Base-by-base conservation (phyloP, 2,329 filamentous ascomycete species). In the Botryotinia narcissicola region DNA sequence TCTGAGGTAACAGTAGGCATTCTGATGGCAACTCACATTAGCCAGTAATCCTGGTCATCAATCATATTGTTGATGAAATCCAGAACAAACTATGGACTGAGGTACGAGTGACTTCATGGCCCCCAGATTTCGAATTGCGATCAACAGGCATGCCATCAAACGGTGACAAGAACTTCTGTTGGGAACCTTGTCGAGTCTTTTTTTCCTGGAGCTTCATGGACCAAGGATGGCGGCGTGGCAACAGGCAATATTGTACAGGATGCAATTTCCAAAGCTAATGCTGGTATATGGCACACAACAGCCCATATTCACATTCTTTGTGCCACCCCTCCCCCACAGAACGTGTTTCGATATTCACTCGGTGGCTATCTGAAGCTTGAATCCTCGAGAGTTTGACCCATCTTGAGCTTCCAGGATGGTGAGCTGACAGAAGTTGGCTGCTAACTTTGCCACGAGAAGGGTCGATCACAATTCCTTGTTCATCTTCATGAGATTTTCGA, bases 211-310 rank as follows among this genome's bases (percentile, higher is more conserved):
- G 35, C 32, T 57, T 57, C 16, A 16, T 3, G 10, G 14, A 40
- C 48, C 48, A 57, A 42, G 66, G 66, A 57, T 68, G 54, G 25
- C 12, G 48, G 48, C 66, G n/a, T 68, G 66, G 66, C 25, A 68
- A 42, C 32, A 66, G 44, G 64, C 35, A 68, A 54, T 42, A 40
- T 54, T 40, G 35, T 3, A 42, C 16, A 54, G 46, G 16, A 68
- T 51, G 20, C 18, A 14, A 54, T 54, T 6, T 46, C 35, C 35
- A 37, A 14, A 68, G 25, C 46, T 9, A 54, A 40, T 54, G 35
- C 51, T 40, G 22, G 16, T 40, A 68, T 42, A 68, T 37, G 35
- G 48, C 48, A 42, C 64, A 40, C 20, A 42, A 54, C 9, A 68
- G 35, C 18, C 66, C 48, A 69, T 22, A 42, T 40, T 32, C 22